Conservation (phyloP, 331 rosid genomes). For the Acacia concinna region DNA sequence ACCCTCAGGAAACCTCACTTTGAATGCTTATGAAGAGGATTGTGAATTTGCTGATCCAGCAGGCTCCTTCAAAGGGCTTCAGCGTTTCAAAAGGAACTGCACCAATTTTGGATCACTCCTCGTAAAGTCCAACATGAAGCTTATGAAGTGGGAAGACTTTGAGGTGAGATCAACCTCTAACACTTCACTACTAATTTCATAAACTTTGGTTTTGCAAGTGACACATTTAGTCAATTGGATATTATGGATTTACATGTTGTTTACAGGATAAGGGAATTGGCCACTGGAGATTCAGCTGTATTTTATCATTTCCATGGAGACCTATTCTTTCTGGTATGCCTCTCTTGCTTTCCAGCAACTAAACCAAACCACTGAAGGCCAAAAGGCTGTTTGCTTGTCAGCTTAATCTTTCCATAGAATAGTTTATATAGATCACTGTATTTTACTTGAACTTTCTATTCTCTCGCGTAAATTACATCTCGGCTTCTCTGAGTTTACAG, state of each 20-base stretch:
- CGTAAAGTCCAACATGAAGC: conserved; percentile 79
- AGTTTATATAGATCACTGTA: neutral
- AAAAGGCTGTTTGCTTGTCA: neutral
- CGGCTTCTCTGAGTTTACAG: conserved; percentile 2
- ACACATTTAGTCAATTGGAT: neutral
- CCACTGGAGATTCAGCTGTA: conserved; percentile 85
- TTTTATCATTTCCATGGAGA: conserved; percentile 87
- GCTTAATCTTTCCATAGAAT: neutral
- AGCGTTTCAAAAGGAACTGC: conserved; percentile 91
- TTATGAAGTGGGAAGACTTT: conserved; percentile 88
- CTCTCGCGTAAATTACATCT: neutral
- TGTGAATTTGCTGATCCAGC: conserved; percentile 98
- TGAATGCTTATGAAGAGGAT: conserved; percentile 83
- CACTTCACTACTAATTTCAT: neutral
- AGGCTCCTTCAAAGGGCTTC: conserved; percentile 89
- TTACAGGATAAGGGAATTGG: conserved; percentile 82
- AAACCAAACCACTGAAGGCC: neutral
- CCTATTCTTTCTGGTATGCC: conserved; percentile 89
- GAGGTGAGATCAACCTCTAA: conserved; percentile 50
- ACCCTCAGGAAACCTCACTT: conserved; percentile 72
- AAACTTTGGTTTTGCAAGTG: neutral
- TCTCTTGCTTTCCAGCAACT: conserved; percentile 11
- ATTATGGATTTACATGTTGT: conserved; percentile 5
- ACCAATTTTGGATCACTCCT: conserved; percentile 88
- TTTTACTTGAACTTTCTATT: neutral